phyloP scores from a whole-genome alignment of 768 basidiomycete genomes.

The Wakefieldia striispora region DNA sequence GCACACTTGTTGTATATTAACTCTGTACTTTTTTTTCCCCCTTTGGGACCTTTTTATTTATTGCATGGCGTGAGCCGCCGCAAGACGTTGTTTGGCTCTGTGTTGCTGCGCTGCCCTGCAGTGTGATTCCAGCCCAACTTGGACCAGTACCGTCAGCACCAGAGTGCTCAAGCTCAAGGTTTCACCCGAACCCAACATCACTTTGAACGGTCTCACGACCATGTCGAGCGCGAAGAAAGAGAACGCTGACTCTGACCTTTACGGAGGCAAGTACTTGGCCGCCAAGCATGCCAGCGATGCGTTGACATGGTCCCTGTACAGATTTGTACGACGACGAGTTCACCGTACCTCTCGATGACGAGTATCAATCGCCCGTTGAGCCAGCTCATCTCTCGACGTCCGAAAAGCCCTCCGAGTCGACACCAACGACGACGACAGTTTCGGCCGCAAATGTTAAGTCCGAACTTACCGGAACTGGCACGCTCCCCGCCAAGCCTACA shows the following conservation, averaged over 20 bases:
- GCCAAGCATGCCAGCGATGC: background rate
- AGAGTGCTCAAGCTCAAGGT: background rate
- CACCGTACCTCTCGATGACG: slow-evolving; percentile 31
- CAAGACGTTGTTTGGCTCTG: slow-evolving; percentile 26
- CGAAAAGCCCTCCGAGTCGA: slow-evolving; percentile 16
- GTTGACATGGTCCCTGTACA: slow-evolving; percentile 21
- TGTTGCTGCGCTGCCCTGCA: slow-evolving; percentile 5
- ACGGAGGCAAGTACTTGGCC: slow-evolving; percentile 40
- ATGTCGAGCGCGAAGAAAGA: slow-evolving; percentile 28
- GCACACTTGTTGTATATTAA: slow-evolving; percentile 26
- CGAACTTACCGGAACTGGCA: slow-evolving; percentile 19
- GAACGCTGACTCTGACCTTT: slow-evolving; percentile 40
- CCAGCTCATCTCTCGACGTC: slow-evolving; percentile 20
- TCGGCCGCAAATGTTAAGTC: slow-evolving; percentile 19
- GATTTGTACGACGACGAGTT: slow-evolving; percentile 55
- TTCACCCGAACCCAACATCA: background rate
- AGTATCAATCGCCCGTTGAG: slow-evolving; percentile 29
- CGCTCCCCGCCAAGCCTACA: slow-evolving; percentile 29
- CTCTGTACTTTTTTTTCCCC: slow-evolving; percentile 12
- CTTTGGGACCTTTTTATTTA: slow-evolving; percentile 24
- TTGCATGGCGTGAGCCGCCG: slow-evolving; percentile 1
- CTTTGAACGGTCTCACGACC: slow-evolving; percentile 3
- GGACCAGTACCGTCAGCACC: background rate
- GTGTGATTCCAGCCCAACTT: background rate
- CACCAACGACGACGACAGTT: slow-evolving; percentile 19